Conservation (phyloP, 257 asterid species). For the Lycium barbarum region DNA sequence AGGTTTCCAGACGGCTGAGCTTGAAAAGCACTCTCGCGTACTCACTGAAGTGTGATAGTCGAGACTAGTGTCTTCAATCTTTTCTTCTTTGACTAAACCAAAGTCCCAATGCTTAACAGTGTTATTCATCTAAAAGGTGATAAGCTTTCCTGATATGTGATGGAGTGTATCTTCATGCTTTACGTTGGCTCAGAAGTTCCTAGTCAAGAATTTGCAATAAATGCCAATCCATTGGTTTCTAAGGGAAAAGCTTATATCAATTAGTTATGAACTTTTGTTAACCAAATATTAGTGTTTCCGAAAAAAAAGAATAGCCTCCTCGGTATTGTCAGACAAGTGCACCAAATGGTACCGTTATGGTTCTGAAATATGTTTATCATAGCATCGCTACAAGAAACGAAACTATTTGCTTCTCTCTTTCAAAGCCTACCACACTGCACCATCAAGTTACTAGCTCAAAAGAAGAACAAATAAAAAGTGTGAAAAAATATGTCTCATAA, state of each 20-base stretch:
- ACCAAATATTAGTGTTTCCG: neutral
- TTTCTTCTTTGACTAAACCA: neutral
- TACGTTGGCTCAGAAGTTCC: neutral
- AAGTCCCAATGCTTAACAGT: neutral
- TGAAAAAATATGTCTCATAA: neutral
- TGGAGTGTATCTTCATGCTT: neutral
- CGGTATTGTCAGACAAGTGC: neutral
- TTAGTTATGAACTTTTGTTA: neutral
- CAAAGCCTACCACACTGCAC: neutral
- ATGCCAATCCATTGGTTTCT: neutral
- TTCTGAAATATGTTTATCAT: neutral
- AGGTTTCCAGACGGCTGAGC: neutral
- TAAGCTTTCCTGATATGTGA: neutral
- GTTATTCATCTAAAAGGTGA: neutral
- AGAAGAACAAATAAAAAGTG: neutral
- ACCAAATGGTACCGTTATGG: neutral
- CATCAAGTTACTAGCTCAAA: neutral
- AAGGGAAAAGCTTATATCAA: neutral
- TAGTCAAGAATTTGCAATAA: neutral
- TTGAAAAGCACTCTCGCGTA: slow-evolving; percentile 5
- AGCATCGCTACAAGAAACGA: slow-evolving; percentile 9
- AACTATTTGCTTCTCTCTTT: neutral
- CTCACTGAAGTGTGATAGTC: neutral
- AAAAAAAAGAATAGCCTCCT: neutral
- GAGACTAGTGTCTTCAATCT: neutral